Conservation (phyloP, 371 early-diverging fungal species). For the Mortierella sp. region DNA sequence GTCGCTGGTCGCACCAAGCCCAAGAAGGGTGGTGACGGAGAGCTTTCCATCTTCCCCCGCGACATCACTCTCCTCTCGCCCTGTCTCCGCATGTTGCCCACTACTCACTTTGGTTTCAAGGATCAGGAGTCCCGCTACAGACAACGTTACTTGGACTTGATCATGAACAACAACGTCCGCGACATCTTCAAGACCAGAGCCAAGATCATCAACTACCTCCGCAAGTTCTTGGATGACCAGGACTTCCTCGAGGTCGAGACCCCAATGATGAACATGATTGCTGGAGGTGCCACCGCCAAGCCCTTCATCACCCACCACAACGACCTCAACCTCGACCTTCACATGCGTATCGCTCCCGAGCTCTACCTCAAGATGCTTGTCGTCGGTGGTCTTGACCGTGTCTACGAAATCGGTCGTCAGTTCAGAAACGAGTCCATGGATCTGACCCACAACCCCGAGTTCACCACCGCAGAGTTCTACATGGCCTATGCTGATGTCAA, state of each 20-base stretch:
- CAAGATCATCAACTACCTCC: conserved; percentile 95
- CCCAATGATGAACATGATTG: conserved; percentile 99
- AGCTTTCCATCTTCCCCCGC: conserved; percentile 95
- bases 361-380: conserved; percentile 97
- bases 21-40: conserved; percentile 76
- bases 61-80: conserved; percentile 92
- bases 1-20: conserved; percentile 92
- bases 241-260: conserved; percentile 99
- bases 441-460: conserved; percentile 99
- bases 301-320: conserved; percentile 99
- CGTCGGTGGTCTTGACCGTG: conserved; percentile 99
- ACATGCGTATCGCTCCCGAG: conserved; percentile 99
- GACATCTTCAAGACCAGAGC: conserved; percentile 94
- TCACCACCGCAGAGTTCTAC: conserved; percentile 99
- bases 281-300: conserved; percentile 99
- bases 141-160: conserved; percentile 98
- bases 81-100: conserved; percentile 98
- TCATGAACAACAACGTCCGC: conserved; percentile 97
- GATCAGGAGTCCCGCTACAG: conserved; percentile 98
- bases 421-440: conserved; percentile 99
- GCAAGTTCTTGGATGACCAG: conserved; percentile 92
- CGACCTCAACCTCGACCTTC: conserved; percentile 98
- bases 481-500: conserved; percentile 99
- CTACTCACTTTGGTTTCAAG: conserved; percentile 96
- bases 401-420: conserved; percentile 99